A percentile compares a stretch with the other conserved stretches of the same genome.
phyloP scores from a whole-genome alignment of 306 rosid species.

The Sesbania bispinosa region DNA sequence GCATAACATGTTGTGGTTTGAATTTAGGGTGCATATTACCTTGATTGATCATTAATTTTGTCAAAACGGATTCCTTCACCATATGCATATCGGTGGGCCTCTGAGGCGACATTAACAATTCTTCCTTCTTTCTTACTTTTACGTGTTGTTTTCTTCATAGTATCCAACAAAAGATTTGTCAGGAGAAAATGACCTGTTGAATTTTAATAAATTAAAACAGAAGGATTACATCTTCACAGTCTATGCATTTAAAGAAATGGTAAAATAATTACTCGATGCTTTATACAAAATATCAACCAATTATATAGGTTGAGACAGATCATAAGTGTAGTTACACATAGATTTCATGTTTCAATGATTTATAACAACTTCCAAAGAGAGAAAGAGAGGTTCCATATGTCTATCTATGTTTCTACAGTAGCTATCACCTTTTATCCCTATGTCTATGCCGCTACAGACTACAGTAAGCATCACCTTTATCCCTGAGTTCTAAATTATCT shows the following conservation, averaged over 20 bases:
- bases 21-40: slow-evolving; percentile 38
- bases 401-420: too few relatives aligned
- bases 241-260: not conserved
- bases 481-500: not conserved
- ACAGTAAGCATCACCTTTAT: not conserved
- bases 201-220: not conserved
- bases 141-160: slow-evolving; percentile 66
- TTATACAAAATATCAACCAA: not conserved
- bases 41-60: slow-evolving; percentile 56
- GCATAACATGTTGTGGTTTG: not conserved
- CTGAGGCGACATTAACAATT: slow-evolving; percentile 71
- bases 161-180: slow-evolving; percentile 76
- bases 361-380: not conserved
- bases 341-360: not conserved
- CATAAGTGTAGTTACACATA: not conserved
- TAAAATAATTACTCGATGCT: not conserved
- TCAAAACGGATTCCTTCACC: slow-evolving; percentile 72
- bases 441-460: not conserved
- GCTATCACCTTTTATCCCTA: too few relatives aligned
- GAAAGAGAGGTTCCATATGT: not conserved
- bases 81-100: slow-evolving; percentile 57
- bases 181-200: slow-evolving; percentile 84
- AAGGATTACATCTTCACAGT: not conserved
- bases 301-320: not conserved
- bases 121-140: slow-evolving; percentile 73